These are phyloP conservation scores for Diaporthe eres DNA, from an alignment of 2,329 filamentous ascomycete genomes.

Conservation along the genomic window DNA sequence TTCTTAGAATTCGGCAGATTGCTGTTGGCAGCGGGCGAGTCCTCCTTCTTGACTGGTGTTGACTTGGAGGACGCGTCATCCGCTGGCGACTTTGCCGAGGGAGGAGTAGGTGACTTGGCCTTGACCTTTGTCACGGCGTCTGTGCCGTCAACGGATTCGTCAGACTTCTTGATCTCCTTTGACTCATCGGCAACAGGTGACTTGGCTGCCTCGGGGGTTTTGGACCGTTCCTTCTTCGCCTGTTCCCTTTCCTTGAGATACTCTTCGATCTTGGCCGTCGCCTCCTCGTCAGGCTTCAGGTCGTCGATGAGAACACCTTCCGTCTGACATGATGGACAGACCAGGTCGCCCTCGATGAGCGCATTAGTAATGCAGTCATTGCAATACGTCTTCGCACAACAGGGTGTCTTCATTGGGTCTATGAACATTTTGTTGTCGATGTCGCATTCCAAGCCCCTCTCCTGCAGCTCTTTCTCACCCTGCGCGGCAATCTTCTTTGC, in stretches of 20 bases:
- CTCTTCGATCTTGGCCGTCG: constrained; percentile 81
- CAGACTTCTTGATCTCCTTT: constrained; percentile 49
- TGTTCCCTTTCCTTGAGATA: constrained; percentile 75
- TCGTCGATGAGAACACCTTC: constrained; percentile 96
- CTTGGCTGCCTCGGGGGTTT: constrained; percentile 58
- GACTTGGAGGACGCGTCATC: constrained; percentile 48
- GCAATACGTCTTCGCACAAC: constrained; percentile 98
- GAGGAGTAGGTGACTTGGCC: constrained; percentile 51
- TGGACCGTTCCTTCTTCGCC: constrained; percentile 62
- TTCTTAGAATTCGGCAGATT: constrained; percentile 74
- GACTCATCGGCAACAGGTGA: constrained; percentile 48
- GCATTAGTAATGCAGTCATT: constrained; percentile 99
- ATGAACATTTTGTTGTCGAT: constrained; percentile 99
- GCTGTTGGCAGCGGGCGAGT: constrained; percentile 46
- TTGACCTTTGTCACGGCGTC: constrained; percentile 51
- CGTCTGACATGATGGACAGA: constrained; percentile 91
- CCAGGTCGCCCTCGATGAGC: constrained; percentile 97
- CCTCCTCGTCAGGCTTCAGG: constrained; percentile 85
- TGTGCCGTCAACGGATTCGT: constrained; percentile 56
- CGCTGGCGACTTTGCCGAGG: constrained; percentile 50
- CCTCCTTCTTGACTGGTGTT: constrained; percentile 48
- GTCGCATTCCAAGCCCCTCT: constrained; percentile 90
- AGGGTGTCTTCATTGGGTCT: constrained; percentile 99
- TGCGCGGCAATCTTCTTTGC: constrained; percentile 83
- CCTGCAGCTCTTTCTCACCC: constrained; percentile 88